These are phyloP conservation scores for Brassica juncea DNA, from an alignment of 345 rosid genomes.

Conservation along the genomic window DNA sequence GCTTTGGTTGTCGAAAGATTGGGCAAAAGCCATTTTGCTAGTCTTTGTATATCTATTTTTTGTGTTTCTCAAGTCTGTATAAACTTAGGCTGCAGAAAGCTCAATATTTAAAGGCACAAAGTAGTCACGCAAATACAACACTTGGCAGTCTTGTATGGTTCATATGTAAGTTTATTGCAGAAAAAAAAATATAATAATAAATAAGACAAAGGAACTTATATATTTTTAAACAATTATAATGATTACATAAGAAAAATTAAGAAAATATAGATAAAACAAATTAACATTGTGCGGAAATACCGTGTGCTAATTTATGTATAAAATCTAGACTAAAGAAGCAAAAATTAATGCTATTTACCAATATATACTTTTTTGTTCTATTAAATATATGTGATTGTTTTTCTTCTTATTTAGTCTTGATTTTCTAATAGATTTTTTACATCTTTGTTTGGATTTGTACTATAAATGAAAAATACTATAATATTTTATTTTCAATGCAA, in stretches of 20 bases:
- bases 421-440: background rate
- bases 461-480: background rate
- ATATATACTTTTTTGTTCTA: background rate
- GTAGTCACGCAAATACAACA: slow-evolving; percentile 27
- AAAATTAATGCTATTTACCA: background rate
- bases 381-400: background rate
- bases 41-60: slow-evolving; percentile 5
- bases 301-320: background rate
- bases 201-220: background rate
- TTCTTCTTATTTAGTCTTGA: background rate
- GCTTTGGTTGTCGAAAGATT: slow-evolving; percentile 23
- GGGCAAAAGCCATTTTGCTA: slow-evolving; percentile 30
- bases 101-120: slow-evolving; percentile 31
- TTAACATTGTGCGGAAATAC: background rate
- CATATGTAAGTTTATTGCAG: slow-evolving; percentile 15
- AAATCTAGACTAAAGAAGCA: background rate
- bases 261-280: background rate
- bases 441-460: background rate
- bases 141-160: slow-evolving; percentile 33
- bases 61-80: slow-evolving; percentile 6
- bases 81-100: slow-evolving; percentile 19
- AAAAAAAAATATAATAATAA: slow-evolving; percentile 26
- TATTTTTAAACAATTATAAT: background rate
- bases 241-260: background rate
- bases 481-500: background rate